A percentile compares a stretch with the other conserved stretches of the same genome.
Conservation (phyloP, 495 filamentous ascomycete species). For the Neurospora terricola region DNA sequence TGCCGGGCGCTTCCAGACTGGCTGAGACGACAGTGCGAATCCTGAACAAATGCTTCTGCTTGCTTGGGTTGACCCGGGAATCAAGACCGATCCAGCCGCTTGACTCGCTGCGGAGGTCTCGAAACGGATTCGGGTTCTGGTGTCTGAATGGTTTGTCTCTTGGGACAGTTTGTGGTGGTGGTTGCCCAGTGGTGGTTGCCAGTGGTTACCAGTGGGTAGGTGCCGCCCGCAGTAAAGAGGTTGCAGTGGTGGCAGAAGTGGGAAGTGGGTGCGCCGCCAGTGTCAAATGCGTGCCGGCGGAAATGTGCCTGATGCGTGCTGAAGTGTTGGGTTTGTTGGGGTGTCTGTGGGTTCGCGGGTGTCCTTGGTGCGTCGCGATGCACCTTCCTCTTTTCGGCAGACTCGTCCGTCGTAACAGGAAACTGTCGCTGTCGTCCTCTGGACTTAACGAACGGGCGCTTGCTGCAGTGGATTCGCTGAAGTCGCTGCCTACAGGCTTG, state of each 20-base stretch:
- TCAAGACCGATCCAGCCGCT: neutral
- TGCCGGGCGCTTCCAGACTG: constrained; percentile 5
- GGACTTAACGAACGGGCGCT: constrained; percentile 10
- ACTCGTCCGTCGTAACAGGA: constrained; percentile 9
- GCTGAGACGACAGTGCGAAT: constrained; percentile 13
- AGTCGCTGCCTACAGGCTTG: neutral
- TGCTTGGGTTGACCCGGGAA: neutral
- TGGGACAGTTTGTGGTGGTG: neutral
- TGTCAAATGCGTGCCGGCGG: neutral
- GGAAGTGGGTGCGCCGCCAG: neutral
- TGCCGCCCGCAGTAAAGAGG: neutral
- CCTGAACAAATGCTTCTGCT: neutral
- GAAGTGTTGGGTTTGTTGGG: constrained; percentile 1
- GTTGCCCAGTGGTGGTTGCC: neutral
- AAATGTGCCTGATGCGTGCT: neutral
- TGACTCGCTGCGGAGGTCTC: constrained; percentile 1
- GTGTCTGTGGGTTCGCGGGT: neutral
- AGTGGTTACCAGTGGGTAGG: neutral
- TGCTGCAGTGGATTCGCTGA: constrained; percentile 9
- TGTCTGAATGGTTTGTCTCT: neutral
- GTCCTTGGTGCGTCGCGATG: constrained; percentile 5
- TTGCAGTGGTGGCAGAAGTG: neutral
- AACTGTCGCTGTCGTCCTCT: constrained; percentile 2
- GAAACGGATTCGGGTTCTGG: constrained; percentile 2
- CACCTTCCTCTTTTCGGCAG: constrained; percentile 22